These are phyloP conservation scores for Priceomyces haplophilus DNA, from an alignment of 805 yeast species.

Conservation along the genomic window DNA sequence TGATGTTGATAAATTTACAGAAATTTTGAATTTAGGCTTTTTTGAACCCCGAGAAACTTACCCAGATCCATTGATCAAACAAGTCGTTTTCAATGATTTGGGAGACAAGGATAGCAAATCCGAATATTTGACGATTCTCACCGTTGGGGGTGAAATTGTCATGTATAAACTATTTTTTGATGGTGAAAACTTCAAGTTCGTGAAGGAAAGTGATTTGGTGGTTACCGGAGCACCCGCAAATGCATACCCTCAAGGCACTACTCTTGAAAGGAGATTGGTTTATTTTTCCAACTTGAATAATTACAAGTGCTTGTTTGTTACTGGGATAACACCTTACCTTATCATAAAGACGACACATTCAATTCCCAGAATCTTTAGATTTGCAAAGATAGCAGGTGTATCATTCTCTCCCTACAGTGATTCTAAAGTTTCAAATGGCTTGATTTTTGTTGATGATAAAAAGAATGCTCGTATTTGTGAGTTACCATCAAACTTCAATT, in stretches of 20 bases:
- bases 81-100: slow-evolving; percentile 56
- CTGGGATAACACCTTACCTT: slow-evolving; percentile 71
- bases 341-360: slow-evolving; percentile 65
- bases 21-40: slow-evolving; percentile 38
- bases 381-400: slow-evolving; percentile 62
- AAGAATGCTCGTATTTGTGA: slow-evolving; percentile 65
- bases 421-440: slow-evolving; percentile 41
- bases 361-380: slow-evolving; percentile 60
- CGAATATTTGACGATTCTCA: slow-evolving; percentile 66
- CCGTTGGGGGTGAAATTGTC: slow-evolving; percentile 77
- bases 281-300: slow-evolving; percentile 58
- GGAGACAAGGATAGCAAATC: slow-evolving; percentile 57
- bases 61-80: slow-evolving; percentile 75
- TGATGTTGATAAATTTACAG: slow-evolving; percentile 46
- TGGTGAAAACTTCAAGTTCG: slow-evolving; percentile 40
- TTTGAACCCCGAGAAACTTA: slow-evolving; percentile 51
- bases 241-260: slow-evolving; percentile 66
- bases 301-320: slow-evolving; percentile 58
- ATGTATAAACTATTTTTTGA: slow-evolving; percentile 59
- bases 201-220: slow-evolving; percentile 42
- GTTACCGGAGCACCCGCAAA: slow-evolving; percentile 81
- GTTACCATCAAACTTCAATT: slow-evolving; percentile 46
- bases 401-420: slow-evolving; percentile 59
- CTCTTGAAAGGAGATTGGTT: slow-evolving; percentile 64
- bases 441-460: slow-evolving; percentile 68